phyloP scores from a whole-genome alignment of 139 green algal genomes.

The Mychonastes homosphaera region DNA sequence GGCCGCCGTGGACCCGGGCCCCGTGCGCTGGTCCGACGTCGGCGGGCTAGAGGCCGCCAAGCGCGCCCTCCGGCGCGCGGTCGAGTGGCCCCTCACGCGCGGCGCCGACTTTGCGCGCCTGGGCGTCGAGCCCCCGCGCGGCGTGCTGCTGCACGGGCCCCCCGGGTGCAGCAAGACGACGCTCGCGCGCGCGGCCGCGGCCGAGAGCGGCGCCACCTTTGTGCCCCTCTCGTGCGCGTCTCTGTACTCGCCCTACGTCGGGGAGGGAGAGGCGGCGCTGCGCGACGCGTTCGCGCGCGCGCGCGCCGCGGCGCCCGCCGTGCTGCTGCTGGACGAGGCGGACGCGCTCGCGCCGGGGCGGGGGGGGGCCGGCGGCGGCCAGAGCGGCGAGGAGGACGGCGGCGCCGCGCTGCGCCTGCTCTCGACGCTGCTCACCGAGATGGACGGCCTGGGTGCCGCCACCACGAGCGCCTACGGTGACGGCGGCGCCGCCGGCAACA shows the following conservation, averaged over 20 bases:
- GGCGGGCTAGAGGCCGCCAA: conserved; percentile 70
- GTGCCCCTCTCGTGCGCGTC: conserved; percentile 61
- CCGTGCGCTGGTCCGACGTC: conserved; percentile 35
- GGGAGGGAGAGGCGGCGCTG: conserved; percentile 72
- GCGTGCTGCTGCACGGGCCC: conserved; percentile 77
- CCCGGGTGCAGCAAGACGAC: conserved; percentile 84
- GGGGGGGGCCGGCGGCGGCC: conserved; percentile 25
- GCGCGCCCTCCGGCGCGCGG: conserved; percentile 54
- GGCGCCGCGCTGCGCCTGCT: conserved; percentile 47
- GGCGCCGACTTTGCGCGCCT: conserved; percentile 60
- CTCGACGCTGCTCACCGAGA: conserved; percentile 69
- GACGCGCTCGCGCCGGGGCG: conserved; percentile 51
- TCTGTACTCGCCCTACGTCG: conserved; percentile 79
- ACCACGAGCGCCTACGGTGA: background rate
- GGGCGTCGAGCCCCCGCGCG: conserved; percentile 51
- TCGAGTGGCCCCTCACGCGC: conserved; percentile 85
- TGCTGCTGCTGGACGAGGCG: conserved; percentile 84
- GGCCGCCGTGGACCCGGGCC: conserved; percentile 35
- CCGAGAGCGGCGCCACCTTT: conserved; percentile 51
- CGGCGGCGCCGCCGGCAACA: background rate
- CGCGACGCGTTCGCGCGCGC: conserved; percentile 56
- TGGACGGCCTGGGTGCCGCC: conserved; percentile 52
- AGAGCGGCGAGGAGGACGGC: conserved; percentile 2
- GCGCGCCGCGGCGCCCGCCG: conserved; percentile 53
- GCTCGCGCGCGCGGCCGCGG: conserved; percentile 63